phyloP scores from a whole-genome alignment of 2,329 filamentous ascomycete species.

The Pestalotiopsis sp. region DNA sequence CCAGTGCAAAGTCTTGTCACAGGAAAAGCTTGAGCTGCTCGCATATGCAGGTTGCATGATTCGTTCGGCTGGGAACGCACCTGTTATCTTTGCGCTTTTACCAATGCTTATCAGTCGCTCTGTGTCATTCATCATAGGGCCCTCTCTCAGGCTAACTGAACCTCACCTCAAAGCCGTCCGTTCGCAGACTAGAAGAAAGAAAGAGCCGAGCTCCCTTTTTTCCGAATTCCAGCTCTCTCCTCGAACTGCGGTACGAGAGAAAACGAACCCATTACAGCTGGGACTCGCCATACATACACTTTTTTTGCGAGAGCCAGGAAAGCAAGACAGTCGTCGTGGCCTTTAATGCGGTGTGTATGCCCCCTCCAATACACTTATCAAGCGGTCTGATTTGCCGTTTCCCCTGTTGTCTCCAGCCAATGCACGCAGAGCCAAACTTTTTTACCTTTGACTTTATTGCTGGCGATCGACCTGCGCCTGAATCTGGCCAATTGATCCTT shows the following conservation, averaged over 20 bases:
- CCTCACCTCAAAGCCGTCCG: conserved; percentile 3
- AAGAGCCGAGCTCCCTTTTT: neutral
- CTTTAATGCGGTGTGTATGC: conserved; percentile 28
- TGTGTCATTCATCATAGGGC: conserved; percentile 3
- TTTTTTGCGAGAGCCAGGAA: neutral
- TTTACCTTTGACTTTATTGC: conserved; percentile 4
- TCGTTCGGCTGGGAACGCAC: neutral
- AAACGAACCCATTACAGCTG: neutral
- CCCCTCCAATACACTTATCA: conserved; percentile 6
- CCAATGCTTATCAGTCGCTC: conserved; percentile 6
- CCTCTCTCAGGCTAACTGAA: neutral
- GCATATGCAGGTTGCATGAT: neutral
- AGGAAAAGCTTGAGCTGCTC: neutral
- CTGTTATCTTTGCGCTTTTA: conserved; percentile 1
- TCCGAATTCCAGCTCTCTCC: neutral
- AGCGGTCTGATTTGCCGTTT: conserved; percentile 10
- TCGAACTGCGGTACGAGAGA: neutral
- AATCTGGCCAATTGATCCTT: neutral
- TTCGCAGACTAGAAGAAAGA: conserved; percentile 5
- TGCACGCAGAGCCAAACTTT: conserved; percentile 4
- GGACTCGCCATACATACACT: conserved; percentile 1
- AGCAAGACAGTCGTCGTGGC: conserved; percentile 13
- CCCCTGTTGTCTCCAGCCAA: neutral
- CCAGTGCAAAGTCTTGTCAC: neutral
- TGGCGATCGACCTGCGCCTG: neutral